Evolutionary conservation across 2,329 filamentous ascomycete genomes (phyloP).

Genomic region (Blumeriella jaapii): DNA sequence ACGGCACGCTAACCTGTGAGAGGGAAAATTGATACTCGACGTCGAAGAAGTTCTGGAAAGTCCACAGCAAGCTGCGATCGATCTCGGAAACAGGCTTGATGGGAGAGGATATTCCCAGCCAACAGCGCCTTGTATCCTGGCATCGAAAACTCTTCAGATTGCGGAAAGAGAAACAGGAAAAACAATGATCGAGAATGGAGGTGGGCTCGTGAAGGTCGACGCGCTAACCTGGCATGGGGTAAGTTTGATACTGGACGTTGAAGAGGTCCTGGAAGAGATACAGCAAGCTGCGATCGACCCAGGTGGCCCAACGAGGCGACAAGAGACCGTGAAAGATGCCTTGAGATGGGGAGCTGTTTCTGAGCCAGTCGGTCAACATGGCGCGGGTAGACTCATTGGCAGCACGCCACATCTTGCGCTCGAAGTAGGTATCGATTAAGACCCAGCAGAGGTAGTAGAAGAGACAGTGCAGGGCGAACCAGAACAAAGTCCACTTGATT

Average conservation of each 20-base stretch:
- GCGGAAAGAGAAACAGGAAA: background rate
- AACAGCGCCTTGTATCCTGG: too few relatives aligned
- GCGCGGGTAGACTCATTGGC: slow-evolving; percentile 9
- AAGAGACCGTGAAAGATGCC: slow-evolving; percentile 1
- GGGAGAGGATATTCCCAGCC: too few relatives aligned
- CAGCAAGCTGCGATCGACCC: slow-evolving; percentile 1
- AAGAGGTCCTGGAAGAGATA: background rate
- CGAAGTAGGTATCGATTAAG: slow-evolving; percentile 1
- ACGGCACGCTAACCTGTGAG: too few relatives aligned
- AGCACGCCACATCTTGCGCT: slow-evolving; percentile 7
- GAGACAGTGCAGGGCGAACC: slow-evolving; percentile 3
- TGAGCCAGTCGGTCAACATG: background rate
- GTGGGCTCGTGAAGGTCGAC: too few relatives aligned
- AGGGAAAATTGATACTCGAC: too few relatives aligned
- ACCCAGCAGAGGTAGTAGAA: slow-evolving; percentile 9
- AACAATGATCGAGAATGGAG: background rate
- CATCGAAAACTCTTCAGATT: too few relatives aligned
- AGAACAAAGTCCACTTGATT: background rate
- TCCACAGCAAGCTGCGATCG: too few relatives aligned
- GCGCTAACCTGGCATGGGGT: slow-evolving; percentile 7
- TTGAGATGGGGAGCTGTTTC: background rate
- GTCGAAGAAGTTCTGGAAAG: too few relatives aligned
- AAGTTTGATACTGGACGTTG: slow-evolving; percentile 1
- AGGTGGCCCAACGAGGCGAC: background rate
- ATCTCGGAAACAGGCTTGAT: too few relatives aligned